Conservation (phyloP, 495 filamentous ascomycete genomes). For the Neurospora sp. region DNA sequence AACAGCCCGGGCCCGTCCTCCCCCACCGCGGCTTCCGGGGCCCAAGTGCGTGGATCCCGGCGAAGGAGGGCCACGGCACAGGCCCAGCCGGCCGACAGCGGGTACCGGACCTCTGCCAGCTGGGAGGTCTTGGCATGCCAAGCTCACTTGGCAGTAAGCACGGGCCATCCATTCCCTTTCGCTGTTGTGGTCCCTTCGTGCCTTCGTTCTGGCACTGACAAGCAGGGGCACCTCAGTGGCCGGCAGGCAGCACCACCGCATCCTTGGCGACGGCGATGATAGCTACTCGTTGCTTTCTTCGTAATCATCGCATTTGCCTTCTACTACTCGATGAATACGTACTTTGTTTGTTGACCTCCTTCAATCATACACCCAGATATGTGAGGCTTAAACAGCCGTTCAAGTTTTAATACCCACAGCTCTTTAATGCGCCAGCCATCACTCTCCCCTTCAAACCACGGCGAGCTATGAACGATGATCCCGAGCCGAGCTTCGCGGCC, state of each 20-base stretch:
- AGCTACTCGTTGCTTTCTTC: not conserved
- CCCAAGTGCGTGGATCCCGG: not conserved
- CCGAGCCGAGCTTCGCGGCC: slow-evolving; percentile 46
- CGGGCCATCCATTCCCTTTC: too few relatives aligned
- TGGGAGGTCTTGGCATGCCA: not conserved
- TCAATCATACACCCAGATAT: not conserved
- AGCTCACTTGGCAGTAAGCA: not conserved
- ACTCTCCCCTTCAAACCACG: slow-evolving; percentile 12
- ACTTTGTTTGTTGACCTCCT: not conserved
- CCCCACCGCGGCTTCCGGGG: not conserved
- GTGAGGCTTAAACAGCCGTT: not conserved
- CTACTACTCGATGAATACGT: not conserved
- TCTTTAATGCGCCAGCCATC: not conserved
- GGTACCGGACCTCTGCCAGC: not conserved
- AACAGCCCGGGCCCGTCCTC: not conserved
- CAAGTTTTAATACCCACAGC: not conserved
- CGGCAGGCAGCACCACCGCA: not conserved
- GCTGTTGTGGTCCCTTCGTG: too few relatives aligned
- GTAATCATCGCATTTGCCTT: not conserved
- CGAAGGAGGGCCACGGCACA: not conserved
- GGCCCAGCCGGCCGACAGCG: not conserved
- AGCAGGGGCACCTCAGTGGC: not conserved
- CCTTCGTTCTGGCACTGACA: not conserved
- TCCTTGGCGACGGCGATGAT: not conserved
- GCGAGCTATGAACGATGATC: slow-evolving; percentile 59